phyloP scores from a whole-genome alignment of 1,284 basidiomycete genomes.

The Athelia psychrophila region DNA sequence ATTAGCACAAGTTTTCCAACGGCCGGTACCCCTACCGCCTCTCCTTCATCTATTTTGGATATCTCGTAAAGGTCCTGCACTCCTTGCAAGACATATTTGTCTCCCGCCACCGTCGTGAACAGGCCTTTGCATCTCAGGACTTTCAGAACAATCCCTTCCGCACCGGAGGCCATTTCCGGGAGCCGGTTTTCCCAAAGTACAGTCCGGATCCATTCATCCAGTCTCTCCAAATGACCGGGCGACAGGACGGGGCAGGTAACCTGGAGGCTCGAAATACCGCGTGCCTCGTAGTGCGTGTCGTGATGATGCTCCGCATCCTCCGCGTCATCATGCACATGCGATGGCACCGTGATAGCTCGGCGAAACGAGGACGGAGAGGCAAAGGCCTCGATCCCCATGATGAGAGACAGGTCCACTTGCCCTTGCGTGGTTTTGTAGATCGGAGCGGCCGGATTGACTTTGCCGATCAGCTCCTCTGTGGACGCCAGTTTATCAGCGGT shows the following conservation, averaged over 20 bases:
- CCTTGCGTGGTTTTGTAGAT: slow-evolving; percentile 70
- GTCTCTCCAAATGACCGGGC: slow-evolving; percentile 35
- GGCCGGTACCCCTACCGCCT: slow-evolving; percentile 25
- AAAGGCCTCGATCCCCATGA: slow-evolving; percentile 83
- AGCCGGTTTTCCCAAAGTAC: slow-evolving; percentile 74
- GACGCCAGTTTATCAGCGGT: slow-evolving; percentile 32
- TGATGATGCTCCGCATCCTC: slow-evolving; percentile 23
- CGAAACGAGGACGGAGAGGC: slow-evolving; percentile 31
- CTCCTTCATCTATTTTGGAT: slow-evolving; percentile 33
- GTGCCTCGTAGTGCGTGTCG: slow-evolving; percentile 58
- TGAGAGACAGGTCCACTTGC: slow-evolving; percentile 64
- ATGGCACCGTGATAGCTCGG: background rate
- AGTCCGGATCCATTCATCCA: slow-evolving; percentile 78
- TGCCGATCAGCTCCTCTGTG: slow-evolving; percentile 60
- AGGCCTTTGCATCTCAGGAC: slow-evolving; percentile 86
- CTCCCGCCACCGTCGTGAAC: slow-evolving; percentile 50
- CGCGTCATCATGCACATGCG: slow-evolving; percentile 18
- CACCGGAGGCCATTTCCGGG: slow-evolving; percentile 25
- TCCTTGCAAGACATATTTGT: slow-evolving; percentile 77
- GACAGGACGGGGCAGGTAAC: slow-evolving; percentile 62
- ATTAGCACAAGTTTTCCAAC: slow-evolving; percentile 85
- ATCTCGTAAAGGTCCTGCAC: slow-evolving; percentile 87
- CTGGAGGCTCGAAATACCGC: slow-evolving; percentile 72
- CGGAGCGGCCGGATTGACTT: slow-evolving; percentile 76
- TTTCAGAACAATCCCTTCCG: slow-evolving; percentile 35